Conservation (phyloP, 164 flowering plant genomes). For the Dillenia suffruticosa region DNA sequence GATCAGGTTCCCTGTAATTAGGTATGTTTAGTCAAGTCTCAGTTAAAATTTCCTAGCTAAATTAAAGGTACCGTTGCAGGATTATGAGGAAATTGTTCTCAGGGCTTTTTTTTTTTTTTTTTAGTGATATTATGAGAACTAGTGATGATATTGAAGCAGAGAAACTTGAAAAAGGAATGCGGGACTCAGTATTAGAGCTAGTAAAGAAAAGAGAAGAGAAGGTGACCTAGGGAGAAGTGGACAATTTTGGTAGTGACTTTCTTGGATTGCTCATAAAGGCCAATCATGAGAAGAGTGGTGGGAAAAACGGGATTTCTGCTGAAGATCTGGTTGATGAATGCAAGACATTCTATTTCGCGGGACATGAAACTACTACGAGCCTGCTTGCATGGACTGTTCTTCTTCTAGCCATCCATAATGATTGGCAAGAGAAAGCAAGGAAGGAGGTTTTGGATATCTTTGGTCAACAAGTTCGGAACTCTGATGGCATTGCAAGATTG, state of each 20-base stretch:
- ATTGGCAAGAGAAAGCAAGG: background rate
- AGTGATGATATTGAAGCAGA: slow-evolving; percentile 8
- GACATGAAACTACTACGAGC: background rate
- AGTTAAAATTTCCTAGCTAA: too few relatives aligned
- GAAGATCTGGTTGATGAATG: background rate
- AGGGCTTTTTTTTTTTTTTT: too few relatives aligned
- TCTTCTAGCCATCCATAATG: background rate
- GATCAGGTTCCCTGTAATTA: slow-evolving; percentile 6
- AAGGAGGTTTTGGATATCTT: background rate
- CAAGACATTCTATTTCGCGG: background rate
- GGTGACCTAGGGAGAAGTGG: background rate
- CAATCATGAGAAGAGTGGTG: background rate
- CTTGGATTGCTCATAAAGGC: background rate
- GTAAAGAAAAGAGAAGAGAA: slow-evolving; percentile 5
- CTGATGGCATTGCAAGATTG: background rate
- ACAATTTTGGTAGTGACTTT: background rate
- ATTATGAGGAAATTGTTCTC: too few relatives aligned
- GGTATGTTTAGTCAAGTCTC: background rate
- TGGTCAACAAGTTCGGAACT: background rate
- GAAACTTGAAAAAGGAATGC: slow-evolving; percentile 3
- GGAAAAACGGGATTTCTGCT: background rate
- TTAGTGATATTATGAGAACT: background rate
- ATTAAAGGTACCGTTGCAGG: too few relatives aligned
- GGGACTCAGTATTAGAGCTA: slow-evolving; percentile 2
- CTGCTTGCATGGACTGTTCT: background rate